These are phyloP conservation scores for Podaxis mareebaensis DNA, from an alignment of 768 basidiomycete species.

Conservation along the genomic window DNA sequence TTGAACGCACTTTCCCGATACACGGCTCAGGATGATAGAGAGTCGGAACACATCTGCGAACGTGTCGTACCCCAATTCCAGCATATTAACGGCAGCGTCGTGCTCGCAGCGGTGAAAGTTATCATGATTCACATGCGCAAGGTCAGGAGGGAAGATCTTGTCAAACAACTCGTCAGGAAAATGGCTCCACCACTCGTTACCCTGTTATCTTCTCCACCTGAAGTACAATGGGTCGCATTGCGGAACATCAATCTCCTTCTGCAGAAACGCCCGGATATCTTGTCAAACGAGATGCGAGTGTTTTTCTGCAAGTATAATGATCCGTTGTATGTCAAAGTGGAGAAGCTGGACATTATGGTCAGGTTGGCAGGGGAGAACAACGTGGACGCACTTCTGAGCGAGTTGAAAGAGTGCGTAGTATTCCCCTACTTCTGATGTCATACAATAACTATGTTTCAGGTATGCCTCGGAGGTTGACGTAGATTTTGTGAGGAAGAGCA, in stretches of 20 bases:
- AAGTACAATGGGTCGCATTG: conserved; percentile 98
- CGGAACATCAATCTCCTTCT: conserved; percentile 96
- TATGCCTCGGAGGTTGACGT: conserved; percentile 98
- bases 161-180: conserved; percentile 85
- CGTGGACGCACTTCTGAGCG: conserved; percentile 91
- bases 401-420: conserved; percentile 83
- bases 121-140: conserved; percentile 96
- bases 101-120: conserved; percentile 96
- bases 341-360: conserved; percentile 99
- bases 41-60: conserved; percentile 98
- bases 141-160: conserved; percentile 79
- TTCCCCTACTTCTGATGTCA: background rate
- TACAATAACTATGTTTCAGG: conserved; percentile 38
- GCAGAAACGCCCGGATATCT: conserved; percentile 87
- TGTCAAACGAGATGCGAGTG: conserved; percentile 96
- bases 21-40: conserved; percentile 81
- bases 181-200: conserved; percentile 98
- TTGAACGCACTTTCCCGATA: conserved; percentile 86
- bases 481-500: conserved; percentile 93
- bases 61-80: conserved; percentile 98
- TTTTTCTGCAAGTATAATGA: conserved; percentile 99
- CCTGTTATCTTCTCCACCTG: conserved; percentile 92
- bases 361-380: conserved; percentile 88
- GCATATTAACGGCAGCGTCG: conserved; percentile 94
- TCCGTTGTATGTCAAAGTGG: conserved; percentile 97